Evolutionary conservation across 1,284 basidiomycete species (phyloP).

Genomic region (Sporisorium exsertum): DNA sequence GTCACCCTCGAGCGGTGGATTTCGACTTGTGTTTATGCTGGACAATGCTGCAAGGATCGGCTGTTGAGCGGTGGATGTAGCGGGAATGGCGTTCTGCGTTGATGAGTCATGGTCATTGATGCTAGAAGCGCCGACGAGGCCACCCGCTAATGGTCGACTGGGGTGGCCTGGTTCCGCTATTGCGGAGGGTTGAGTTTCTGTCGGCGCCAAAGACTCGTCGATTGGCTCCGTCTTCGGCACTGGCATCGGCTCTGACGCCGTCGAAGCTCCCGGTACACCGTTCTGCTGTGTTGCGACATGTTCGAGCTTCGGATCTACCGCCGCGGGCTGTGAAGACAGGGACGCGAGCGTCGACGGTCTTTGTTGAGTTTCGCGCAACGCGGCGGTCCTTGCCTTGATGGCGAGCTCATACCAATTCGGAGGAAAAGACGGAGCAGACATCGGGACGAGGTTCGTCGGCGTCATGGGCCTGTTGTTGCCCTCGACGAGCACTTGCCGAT

Average conservation of each 20-base stretch:
- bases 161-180: neutral
- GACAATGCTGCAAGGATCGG: constrained; percentile 17
- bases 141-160: constrained; percentile 10
- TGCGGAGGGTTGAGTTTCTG: neutral
- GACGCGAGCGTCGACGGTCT: constrained; percentile 18
- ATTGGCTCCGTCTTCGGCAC: constrained; percentile 14
- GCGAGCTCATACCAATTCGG: constrained; percentile 43
- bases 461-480: constrained; percentile 31
- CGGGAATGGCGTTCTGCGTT: neutral
- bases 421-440: constrained; percentile 22
- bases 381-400: constrained; percentile 20
- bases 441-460: constrained; percentile 31
- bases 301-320: constrained; percentile 1
- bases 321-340: constrained; percentile 2
- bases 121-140: constrained; percentile 12
- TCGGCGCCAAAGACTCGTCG: neutral
- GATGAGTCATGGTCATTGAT: constrained; percentile 1
- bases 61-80: neutral
- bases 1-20: constrained; percentile 8
- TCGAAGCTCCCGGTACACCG: neutral
- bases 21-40: neutral
- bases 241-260: neutral
- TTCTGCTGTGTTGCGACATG: neutral
- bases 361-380: constrained; percentile 35
- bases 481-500: constrained; percentile 17